Evolutionary conservation across 2,329 filamentous ascomycete genomes (phyloP), one percentile per base, ranked within the genome.

Genomic region (Aspergillus ustus): DNA sequence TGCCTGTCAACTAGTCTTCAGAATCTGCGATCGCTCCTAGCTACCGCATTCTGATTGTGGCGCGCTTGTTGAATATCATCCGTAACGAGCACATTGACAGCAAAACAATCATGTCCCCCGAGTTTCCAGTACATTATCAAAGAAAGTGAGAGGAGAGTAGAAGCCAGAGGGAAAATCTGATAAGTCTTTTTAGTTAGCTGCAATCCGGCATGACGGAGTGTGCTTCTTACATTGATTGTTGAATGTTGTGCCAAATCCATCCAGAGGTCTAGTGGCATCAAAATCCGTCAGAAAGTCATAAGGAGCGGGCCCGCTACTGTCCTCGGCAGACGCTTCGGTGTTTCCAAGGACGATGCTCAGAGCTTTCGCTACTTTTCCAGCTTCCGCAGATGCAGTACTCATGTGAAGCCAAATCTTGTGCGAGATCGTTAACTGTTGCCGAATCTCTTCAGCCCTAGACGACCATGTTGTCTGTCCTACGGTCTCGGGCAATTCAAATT

Each of bases 171-270:
- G 50, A 11, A 43, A 43, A 43, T 52, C 50, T n/a, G 29, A 40
- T 13, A n/a, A 20, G n/a, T n/a, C 3, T 19, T 43, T 40, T 25
- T 17, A 4, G 31, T 52, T 52, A 52, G 34, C n/a, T 52, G 2
- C 34, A 43, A 15, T 22, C 31, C 31, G 0, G 31, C n/a, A 43
- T 6, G 11, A 43, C 11, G 8, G 50, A 25, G 29, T 43, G 4
- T 37, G 50, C 19, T 52, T 52, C 50, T 52, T 31, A 52, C 50
- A 52, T 52, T 52, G 31, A 17, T 25, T 52, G 11, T 37, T 52
- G 19, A 40, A 40, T 15, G 15, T 40, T 40, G 50, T 2, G n/a
- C 50, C 50, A 52, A 52, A 40, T 6, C 25, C 50, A 52, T 43
- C 25, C 11, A 52, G 1, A n/a, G 31, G 19, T 9, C 29, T 43